Evolutionary conservation across 1,284 basidiomycete genomes (phyloP), one percentile per base, ranked within the genome.

Genomic region (Malassezia caprae): DNA sequence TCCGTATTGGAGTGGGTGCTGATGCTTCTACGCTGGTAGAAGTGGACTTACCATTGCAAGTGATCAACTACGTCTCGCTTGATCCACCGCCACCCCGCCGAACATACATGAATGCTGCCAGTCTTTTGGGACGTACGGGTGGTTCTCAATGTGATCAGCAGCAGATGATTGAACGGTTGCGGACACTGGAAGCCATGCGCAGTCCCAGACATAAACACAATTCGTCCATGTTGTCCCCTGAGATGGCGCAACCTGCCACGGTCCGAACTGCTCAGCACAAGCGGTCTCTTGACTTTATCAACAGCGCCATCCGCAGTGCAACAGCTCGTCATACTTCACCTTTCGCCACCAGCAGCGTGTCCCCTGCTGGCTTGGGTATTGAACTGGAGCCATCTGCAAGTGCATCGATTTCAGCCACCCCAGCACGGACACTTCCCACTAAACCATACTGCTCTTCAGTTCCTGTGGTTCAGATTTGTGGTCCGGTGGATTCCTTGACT

Each of bases 61-160:
- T 90, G 67, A 78, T 88, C 76, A 87, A 84, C 72, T 85, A 87
- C 73, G 76, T 87, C 19, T 89, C 88, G 15, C 76, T 90, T 57
- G 87, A 90, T 69, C 85, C 86, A 26, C 83, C 84, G 15, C 82
- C 84, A 37, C 52, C 61, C 3, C 68, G 62, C 53, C 56, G 60
- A 26, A 53, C 52, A 6, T 34, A 31, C 13, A 46, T 41, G 10
- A 19, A 39, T 21, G 44, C 48, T 15, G 28, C 41, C 4, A 30
- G 51, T 0, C 30, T 58, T 13, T 17, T 53, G 5, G 48, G 56
- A 2, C 48, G 42, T n/a, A 30, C 35, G 7, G 17, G 40, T 41
- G 37, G 24, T 47, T n/a, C 54, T 48, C 8, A 23, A 3, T 8
- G 48, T 35, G 31, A 44, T 49, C n/a, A 56, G 24, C 28, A 53